Conservation (phyloP, 176 grass and related monocot species). For the Themeda triandra region DNA sequence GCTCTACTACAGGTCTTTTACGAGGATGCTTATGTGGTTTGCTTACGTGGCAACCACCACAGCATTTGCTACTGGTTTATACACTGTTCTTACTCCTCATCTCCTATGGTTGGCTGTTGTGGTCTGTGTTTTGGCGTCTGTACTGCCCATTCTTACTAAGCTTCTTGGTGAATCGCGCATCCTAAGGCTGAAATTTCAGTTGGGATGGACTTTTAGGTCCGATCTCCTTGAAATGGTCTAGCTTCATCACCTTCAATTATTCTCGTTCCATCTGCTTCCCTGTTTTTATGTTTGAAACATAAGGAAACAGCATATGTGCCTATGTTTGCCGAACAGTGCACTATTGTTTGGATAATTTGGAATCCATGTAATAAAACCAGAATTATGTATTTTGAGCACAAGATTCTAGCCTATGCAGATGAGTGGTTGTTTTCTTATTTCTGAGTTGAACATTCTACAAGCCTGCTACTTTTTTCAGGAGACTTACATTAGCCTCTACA, state of each 20-base stretch:
- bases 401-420: neutral
- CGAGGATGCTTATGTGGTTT: conserved; percentile 32
- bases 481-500: neutral
- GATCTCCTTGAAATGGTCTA: neutral
- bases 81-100: neutral
- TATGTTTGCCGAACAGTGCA: neutral
- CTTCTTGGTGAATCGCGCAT: conserved; percentile 8
- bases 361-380: neutral
- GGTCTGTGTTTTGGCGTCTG: neutral
- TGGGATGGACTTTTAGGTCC: neutral
- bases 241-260: neutral
- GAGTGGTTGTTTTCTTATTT: neutral
- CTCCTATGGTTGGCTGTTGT: neutral
- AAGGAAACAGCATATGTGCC: neutral
- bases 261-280: neutral
- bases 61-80: neutral
- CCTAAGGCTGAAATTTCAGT: neutral
- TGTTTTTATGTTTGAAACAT: neutral
- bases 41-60: neutral
- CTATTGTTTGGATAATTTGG: neutral
- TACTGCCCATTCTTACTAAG: conserved; percentile 6
- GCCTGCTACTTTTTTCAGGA: neutral
- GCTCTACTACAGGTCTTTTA: conserved; percentile 30
- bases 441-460: neutral
- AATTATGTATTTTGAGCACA: neutral